A percentile compares a stretch with the other conserved stretches of the same genome.
phyloP scores from a whole-genome alignment of 2,329 filamentous ascomycete species.

The Trichothecium sympodiale region DNA sequence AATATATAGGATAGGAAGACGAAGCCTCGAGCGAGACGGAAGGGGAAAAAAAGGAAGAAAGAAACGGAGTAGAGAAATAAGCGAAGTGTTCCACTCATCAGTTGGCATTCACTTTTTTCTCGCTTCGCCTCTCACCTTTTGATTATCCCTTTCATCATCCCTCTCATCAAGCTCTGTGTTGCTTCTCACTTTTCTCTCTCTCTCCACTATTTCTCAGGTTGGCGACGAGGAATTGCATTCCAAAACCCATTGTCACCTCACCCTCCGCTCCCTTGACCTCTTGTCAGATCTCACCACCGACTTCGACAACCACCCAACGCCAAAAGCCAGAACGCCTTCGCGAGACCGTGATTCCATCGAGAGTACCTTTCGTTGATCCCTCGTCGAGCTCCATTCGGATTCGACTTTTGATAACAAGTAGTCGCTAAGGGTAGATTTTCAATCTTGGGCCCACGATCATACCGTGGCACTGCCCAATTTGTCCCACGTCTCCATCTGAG shows the following conservation, averaged over 20 bases:
- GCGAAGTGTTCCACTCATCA: constrained; percentile 21
- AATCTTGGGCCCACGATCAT: too few relatives aligned
- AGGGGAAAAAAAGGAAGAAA: constrained; percentile 7
- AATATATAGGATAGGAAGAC: constrained; percentile 16
- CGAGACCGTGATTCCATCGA: too few relatives aligned
- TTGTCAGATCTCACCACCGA: too few relatives aligned
- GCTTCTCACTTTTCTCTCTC: neutral
- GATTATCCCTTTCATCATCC: constrained; percentile 11
- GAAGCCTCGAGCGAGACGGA: constrained; percentile 14
- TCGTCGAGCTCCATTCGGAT: too few relatives aligned
- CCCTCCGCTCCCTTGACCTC: constrained; percentile 16
- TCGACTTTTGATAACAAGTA: too few relatives aligned
- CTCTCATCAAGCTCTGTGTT: constrained; percentile 1
- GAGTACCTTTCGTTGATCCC: too few relatives aligned
- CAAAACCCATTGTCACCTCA: constrained; percentile 14
- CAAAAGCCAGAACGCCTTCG: too few relatives aligned
- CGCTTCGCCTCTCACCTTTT: constrained; percentile 7
- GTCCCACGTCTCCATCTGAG: too few relatives aligned
- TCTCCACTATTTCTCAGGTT: constrained; percentile 29
- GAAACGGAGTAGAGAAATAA: constrained; percentile 4
- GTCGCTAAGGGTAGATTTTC: too few relatives aligned
- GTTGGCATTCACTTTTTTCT: constrained; percentile 7
- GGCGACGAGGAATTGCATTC: constrained; percentile 29
- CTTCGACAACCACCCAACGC: too few relatives aligned
- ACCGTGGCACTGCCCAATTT: too few relatives aligned